Evolutionary conservation across 352 stramenopile genomes (phyloP).

Genomic region (Globisporangium carolinianum): DNA sequence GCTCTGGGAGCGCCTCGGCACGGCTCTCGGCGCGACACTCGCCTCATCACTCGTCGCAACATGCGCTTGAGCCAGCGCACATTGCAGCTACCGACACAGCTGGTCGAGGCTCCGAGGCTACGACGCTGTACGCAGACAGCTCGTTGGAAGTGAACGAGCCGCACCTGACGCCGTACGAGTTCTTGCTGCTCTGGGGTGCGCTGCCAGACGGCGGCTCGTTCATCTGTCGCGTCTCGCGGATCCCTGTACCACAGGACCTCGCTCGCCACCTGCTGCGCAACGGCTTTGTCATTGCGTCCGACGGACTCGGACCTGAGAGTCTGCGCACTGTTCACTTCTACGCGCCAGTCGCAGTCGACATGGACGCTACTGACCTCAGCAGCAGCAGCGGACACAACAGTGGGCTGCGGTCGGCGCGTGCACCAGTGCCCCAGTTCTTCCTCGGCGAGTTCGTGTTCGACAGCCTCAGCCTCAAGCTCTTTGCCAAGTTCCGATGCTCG

Average conservation of each 20-base stretch:
- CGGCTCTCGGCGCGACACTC: conserved; percentile 3
- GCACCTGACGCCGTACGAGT: conserved; percentile 23
- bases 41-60: neutral
- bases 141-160: neutral
- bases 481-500: conserved; percentile 51
- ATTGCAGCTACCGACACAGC: no score
- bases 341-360: conserved; percentile 13
- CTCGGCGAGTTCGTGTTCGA: conserved; percentile 68
- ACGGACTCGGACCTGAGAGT: conserved; percentile 30
- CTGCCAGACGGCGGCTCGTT: conserved; percentile 54
- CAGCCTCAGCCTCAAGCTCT: conserved; percentile 57
- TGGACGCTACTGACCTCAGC: no score
- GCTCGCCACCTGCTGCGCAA: conserved; percentile 37
- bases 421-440: conserved; percentile 28
- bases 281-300: conserved; percentile 42
- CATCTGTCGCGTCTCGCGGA: conserved; percentile 47
- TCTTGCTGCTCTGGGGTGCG: conserved; percentile 42
- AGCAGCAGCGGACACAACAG: neutral
- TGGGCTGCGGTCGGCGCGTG: neutral
- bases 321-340: conserved; percentile 56
- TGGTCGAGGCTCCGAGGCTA: no score
- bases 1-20: neutral
- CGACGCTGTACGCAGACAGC: neutral
- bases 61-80: neutral
- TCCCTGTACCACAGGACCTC: conserved; percentile 33